Percentiles rank a stretch among this genome's conserved stretches.
Conservation (phyloP, 2,329 filamentous ascomycete species). For the Alternaria ventricosa region DNA sequence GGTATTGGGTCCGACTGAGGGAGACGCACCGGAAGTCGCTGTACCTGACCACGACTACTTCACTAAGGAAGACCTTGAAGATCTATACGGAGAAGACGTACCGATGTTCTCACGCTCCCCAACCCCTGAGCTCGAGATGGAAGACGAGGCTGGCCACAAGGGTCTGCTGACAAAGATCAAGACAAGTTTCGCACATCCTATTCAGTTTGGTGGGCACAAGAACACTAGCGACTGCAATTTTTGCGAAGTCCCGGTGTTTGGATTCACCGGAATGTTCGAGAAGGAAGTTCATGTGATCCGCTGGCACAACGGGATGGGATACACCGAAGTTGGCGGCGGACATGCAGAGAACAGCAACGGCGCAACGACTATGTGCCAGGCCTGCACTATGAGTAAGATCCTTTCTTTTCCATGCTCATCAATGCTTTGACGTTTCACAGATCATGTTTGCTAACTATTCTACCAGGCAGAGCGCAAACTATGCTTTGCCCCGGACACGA, state of each 20-base stretch:
- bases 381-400: conserved; percentile 21
- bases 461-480: conserved; percentile 26
- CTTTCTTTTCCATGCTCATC: no score
- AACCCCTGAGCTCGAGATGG: conserved; percentile 34
- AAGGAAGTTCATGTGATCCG: conserved; percentile 44
- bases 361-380: conserved; percentile 33
- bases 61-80: conserved; percentile 22
- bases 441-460: background rate
- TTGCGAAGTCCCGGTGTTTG: conserved; percentile 50
- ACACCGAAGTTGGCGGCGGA: conserved; percentile 49
- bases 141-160: conserved; percentile 32
- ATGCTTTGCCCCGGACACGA: conserved; percentile 27
- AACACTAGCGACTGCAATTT: conserved; percentile 47
- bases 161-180: conserved; percentile 39
- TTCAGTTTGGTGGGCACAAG: conserved; percentile 37
- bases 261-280: conserved; percentile 49
- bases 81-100: conserved; percentile 14
- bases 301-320: conserved; percentile 45
- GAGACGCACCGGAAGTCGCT: conserved; percentile 7
- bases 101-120: conserved; percentile 13
- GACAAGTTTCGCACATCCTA: conserved; percentile 52
- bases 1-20: background rate
- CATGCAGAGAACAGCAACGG: conserved; percentile 38
- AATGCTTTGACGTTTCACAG: no score
- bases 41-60: conserved; percentile 10